phyloP scores from a whole-genome alignment of 192 early-diverging fungal genomes.

The Gigaspora rosea region DNA sequence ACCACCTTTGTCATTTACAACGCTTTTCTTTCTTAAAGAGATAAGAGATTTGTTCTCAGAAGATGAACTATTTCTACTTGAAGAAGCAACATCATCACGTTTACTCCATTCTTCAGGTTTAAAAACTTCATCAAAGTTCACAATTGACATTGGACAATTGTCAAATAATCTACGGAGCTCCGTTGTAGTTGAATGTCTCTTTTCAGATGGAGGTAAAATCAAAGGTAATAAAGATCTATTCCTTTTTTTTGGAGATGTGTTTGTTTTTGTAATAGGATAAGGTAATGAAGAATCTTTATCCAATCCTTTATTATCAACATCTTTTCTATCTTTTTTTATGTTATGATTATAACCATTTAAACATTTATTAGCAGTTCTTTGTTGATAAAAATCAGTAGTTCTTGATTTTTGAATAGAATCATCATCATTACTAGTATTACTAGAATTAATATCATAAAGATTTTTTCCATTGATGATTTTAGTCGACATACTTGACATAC shows the following conservation, averaged over 20 bases:
- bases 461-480: too few species aligned
- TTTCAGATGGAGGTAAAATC: constrained; percentile 9
- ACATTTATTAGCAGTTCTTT: neutral
- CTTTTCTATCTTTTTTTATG: too few species aligned
- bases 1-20: too few species aligned
- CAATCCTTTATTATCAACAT: neutral
- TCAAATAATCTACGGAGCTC: constrained; percentile 27
- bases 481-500: neutral
- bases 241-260: neutral
- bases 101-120: constrained; percentile 15
- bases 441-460: neutral
- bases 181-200: constrained; percentile 6
- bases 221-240: neutral
- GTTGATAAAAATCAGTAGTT: neutral
- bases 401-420: neutral
- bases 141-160: neutral
- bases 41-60: too few species aligned
- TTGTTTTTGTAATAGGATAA: neutral
- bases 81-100: neutral
- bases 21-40: too few species aligned
- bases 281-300: neutral
- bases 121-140: constrained; percentile 24
- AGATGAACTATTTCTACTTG: neutral
- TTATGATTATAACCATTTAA: neutral
- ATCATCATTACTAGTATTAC: neutral